These are phyloP conservation scores for Colletotrichum liriopes DNA, from an alignment of 2,329 filamentous ascomycete species.

Conservation along the genomic window DNA sequence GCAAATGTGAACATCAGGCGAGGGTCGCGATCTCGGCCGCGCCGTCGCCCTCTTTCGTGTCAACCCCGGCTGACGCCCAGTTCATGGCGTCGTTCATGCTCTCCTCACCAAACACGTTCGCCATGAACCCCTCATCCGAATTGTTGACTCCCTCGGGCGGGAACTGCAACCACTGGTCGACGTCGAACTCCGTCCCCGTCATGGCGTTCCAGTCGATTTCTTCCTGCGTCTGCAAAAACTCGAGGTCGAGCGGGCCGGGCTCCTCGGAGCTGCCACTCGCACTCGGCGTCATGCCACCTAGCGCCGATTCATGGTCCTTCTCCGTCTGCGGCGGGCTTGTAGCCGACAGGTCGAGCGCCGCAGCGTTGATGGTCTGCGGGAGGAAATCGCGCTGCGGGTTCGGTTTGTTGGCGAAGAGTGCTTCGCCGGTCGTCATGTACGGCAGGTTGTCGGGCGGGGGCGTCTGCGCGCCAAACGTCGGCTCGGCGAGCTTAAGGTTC, in stretches of 20 bases:
- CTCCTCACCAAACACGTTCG: conserved; percentile 50
- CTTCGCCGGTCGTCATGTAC: conserved; percentile 60
- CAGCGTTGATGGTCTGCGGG: conserved; percentile 56
- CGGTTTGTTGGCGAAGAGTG: conserved; percentile 49
- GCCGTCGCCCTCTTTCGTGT: conserved; percentile 27
- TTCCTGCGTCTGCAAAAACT: conserved; percentile 63
- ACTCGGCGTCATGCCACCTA: conserved; percentile 60
- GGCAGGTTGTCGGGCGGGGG: conserved; percentile 68
- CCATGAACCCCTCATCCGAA: conserved; percentile 56
- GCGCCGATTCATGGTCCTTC: conserved; percentile 55
- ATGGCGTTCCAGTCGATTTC: conserved; percentile 71
- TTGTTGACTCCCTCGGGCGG: conserved; percentile 64
- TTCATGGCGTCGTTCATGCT: conserved; percentile 45
- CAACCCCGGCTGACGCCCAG: conserved; percentile 37
- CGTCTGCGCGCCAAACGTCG: conserved; percentile 61
- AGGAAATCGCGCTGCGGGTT: conserved; percentile 46
- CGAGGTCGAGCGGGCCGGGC: conserved; percentile 59
- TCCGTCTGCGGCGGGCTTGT: conserved; percentile 63
- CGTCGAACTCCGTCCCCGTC: conserved; percentile 68
- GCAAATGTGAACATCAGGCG: conserved; percentile 17
- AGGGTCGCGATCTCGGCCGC: conserved; percentile 26
- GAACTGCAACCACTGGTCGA: conserved; percentile 73
- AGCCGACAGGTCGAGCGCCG: conserved; percentile 53
- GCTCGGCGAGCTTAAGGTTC: conserved; percentile 47
- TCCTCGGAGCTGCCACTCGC: conserved; percentile 62